Conservation (phyloP, 2,329 filamentous ascomycete genomes). For the Colletotrichum eleusines region DNA sequence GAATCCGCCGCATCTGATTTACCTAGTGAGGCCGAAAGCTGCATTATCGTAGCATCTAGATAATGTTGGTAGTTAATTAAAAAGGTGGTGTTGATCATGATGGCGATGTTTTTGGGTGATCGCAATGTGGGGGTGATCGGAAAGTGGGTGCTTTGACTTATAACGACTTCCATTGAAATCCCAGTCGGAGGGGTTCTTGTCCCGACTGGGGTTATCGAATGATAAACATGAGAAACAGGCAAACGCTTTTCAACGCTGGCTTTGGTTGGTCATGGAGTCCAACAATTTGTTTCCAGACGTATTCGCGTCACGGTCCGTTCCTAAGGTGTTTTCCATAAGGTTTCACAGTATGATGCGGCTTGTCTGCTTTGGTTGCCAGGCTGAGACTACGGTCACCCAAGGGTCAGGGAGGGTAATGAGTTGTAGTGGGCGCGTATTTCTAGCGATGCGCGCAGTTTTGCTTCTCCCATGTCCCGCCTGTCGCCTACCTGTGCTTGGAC, state of each 20-base stretch:
- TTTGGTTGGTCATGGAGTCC: background rate
- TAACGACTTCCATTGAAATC: no score
- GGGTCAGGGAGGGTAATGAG: background rate
- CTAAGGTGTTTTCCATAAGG: background rate
- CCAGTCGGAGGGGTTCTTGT: no score
- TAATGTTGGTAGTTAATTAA: no score
- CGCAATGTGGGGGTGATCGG: no score
- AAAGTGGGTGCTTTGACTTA: no score
- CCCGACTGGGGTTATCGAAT: background rate
- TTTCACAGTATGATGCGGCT: accelerated
- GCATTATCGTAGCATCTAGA: no score
- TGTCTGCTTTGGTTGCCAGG: background rate
- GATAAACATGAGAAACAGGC: no score
- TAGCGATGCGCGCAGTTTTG: background rate
- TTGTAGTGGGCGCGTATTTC: background rate
- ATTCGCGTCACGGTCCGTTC: background rate
- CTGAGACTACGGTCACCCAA: no score
- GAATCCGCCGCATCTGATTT: no score
- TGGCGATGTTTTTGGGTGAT: no score
- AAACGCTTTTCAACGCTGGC: background rate
- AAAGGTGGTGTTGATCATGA: no score
- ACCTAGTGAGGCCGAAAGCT: no score
- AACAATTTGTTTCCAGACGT: background rate
- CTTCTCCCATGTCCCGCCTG: background rate
- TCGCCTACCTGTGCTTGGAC: background rate